phyloP scores from a whole-genome alignment of 2,329 filamentous ascomycete genomes.

The Sclerotinia nivalis region DNA sequence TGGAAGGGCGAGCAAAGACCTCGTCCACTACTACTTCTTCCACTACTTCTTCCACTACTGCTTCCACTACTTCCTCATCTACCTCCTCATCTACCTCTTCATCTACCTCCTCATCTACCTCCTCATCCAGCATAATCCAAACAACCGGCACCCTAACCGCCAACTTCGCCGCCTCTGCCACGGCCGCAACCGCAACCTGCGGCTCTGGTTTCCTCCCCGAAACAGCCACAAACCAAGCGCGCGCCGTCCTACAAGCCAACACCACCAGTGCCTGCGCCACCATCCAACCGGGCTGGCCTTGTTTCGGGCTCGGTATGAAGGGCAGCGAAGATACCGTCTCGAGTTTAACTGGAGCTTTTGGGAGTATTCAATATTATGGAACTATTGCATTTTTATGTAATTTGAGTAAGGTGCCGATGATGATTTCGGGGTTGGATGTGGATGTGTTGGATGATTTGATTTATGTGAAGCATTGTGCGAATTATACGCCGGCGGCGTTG shows the following conservation, averaged over 20 bases:
- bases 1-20: not conserved
- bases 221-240: not conserved
- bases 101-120: not conserved
- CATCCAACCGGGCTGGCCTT: not conserved
- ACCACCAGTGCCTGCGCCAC: not conserved
- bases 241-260: not conserved
- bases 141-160: not conserved
- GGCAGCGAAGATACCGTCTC: not conserved
- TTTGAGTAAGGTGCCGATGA: not conserved
- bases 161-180: not conserved
- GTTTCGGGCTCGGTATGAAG: not conserved
- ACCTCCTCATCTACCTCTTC: not conserved
- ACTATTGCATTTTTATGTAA: not conserved
- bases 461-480: conserved; percentile 1
- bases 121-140: not conserved
- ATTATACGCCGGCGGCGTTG: not conserved
- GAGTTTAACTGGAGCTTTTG: not conserved
- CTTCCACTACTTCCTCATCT: not conserved
- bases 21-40: not conserved
- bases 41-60: not conserved
- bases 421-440: not conserved
- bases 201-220: not conserved
- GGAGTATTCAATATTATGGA: not conserved
- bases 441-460: not conserved
- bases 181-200: not conserved